Evolutionary conservation across 768 basidiomycete genomes (phyloP).

Genomic region (Tylopilus rubrobrunneus): DNA sequence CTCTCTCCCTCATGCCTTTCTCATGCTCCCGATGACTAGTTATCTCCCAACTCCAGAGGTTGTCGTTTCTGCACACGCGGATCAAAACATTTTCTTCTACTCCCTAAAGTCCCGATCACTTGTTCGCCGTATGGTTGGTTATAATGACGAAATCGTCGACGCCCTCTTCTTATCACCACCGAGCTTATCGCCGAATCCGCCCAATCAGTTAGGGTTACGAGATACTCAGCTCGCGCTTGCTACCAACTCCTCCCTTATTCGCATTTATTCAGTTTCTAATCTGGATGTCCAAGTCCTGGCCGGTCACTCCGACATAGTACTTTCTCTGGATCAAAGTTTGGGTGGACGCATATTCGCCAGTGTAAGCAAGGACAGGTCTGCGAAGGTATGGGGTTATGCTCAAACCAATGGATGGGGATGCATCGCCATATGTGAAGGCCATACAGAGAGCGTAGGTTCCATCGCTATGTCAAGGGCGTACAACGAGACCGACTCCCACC

Average conservation of each 20-base stretch:
- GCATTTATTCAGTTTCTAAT: constrained; percentile 73
- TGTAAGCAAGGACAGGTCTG: constrained; percentile 90
- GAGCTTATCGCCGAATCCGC: constrained; percentile 21
- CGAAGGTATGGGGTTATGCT: constrained; percentile 70
- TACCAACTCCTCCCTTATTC: constrained; percentile 95
- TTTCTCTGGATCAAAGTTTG: constrained; percentile 70
- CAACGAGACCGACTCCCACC: constrained; percentile 22
- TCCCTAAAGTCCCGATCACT: constrained; percentile 64
- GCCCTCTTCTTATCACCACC: constrained; percentile 66
- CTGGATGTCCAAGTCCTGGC: constrained; percentile 83
- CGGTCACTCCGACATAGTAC: constrained; percentile 89
- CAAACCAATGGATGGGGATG: constrained; percentile 45
- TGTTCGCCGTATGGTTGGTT: constrained; percentile 85
- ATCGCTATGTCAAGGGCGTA: constrained; percentile 66
- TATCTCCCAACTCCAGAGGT: constrained; percentile 62
- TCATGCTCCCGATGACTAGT: constrained; percentile 37
- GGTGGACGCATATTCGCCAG: constrained; percentile 76
- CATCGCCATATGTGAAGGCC: constrained; percentile 87
- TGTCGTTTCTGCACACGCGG: constrained; percentile 83
- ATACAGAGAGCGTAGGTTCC: constrained; percentile 91
- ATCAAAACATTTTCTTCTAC: constrained; percentile 95
- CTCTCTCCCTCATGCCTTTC: constrained; percentile 8
- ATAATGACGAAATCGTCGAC: constrained; percentile 98
- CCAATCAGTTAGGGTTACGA: constrained; percentile 21
- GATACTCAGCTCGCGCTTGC: constrained; percentile 88